A percentile compares a stretch with the other conserved stretches of the same genome.
phyloP scores from a whole-genome alignment of 768 basidiomycete species.

The Leccinum variicolor region DNA sequence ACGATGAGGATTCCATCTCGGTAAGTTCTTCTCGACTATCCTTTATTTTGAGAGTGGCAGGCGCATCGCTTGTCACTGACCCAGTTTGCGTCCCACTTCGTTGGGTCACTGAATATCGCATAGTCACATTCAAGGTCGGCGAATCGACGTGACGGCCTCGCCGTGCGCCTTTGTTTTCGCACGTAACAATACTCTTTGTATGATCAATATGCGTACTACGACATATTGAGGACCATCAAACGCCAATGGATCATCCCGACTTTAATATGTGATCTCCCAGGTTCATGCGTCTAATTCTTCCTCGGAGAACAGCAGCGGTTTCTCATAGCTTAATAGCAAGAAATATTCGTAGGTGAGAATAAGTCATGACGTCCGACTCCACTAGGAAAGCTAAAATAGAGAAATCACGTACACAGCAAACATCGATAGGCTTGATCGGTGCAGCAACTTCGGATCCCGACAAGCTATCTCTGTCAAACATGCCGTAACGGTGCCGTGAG shows the following conservation, averaged over 20 bases:
- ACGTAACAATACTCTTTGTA: background rate
- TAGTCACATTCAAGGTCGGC: background rate
- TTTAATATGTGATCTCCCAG: background rate
- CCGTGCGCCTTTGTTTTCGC: background rate
- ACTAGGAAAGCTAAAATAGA: background rate
- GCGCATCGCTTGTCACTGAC: background rate
- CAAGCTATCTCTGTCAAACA: background rate
- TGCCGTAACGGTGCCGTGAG: background rate
- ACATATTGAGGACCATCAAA: background rate
- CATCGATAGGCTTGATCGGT: background rate
- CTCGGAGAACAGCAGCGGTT: background rate
- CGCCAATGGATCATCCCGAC: background rate
- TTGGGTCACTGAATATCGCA: background rate
- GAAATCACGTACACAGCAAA: background rate
- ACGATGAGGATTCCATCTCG: background rate
- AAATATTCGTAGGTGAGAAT: background rate
- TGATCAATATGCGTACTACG: background rate
- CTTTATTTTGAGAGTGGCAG: background rate
- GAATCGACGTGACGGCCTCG: background rate
- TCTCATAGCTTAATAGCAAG: background rate
- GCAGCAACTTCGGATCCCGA: background rate
- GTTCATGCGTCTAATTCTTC: background rate
- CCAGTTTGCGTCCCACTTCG: background rate
- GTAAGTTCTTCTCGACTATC: background rate
- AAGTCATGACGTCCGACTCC: background rate